A percentile compares a stretch with the other conserved stretches of the same genome.
Evolutionary conservation across 148 eudicot genomes (phyloP).

Genomic region (Silene conica): DNA sequence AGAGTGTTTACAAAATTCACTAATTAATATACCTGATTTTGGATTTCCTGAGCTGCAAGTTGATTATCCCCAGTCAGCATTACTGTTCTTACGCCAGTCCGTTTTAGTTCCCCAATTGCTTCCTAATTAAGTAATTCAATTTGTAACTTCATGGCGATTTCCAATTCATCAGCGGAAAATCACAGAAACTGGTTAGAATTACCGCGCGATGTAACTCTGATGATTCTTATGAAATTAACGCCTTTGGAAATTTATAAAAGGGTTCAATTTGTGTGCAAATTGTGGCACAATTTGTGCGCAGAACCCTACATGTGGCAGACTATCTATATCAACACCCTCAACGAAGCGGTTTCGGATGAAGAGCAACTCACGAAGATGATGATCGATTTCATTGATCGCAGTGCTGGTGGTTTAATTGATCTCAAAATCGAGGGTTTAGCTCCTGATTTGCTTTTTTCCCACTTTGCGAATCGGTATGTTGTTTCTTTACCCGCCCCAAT

Average conservation of each 20-base stretch:
- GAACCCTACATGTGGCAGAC: slow-evolving; percentile 60
- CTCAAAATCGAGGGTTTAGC: slow-evolving; percentile 34
- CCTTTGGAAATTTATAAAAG: slow-evolving; percentile 32
- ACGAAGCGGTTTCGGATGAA: neutral
- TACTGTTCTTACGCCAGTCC: slow-evolving; percentile 31
- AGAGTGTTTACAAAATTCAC: too few relatives aligned
- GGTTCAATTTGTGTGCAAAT: slow-evolving; percentile 53
- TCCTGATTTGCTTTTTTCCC: slow-evolving; percentile 19
- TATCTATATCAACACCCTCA: slow-evolving; percentile 15
- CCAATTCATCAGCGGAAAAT: too few relatives aligned
- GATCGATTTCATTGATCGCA: slow-evolving; percentile 35
- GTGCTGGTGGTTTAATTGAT: slow-evolving; percentile 38
- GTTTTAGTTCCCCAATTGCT: slow-evolving; percentile 35
- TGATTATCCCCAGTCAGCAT: slow-evolving; percentile 42
- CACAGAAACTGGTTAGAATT: too few relatives aligned
- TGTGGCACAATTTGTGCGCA: slow-evolving; percentile 49
- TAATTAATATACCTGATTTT: slow-evolving; percentile 37
- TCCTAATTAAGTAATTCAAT: slow-evolving; percentile 18
- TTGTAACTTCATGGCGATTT: too few relatives aligned
- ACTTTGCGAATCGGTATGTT: slow-evolving; percentile 37
- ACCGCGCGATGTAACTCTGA: too few relatives aligned
- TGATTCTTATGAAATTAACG: too few relatives aligned
- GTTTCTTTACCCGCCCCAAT: too few relatives aligned
- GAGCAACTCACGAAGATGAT: slow-evolving; percentile 15
- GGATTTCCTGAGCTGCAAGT: slow-evolving; percentile 32